Evolutionary conservation across 345 rosid species (phyloP), one percentile per base, ranked within the genome.

Genomic region (Populus euphratica): DNA sequence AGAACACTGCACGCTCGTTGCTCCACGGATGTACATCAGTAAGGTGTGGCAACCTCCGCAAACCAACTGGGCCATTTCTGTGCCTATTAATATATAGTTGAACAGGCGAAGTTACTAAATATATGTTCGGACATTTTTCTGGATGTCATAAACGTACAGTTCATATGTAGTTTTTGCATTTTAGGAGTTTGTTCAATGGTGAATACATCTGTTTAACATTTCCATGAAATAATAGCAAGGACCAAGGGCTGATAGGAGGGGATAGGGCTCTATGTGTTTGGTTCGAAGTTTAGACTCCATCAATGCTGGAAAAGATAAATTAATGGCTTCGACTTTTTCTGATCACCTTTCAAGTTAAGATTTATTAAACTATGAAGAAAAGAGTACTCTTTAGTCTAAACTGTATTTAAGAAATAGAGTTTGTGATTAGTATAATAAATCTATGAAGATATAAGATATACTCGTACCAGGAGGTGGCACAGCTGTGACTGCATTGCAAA

Each of bases 11-110:
- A 96, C 99, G 65, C 99, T 96, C 47, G 98, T 92, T 71, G 99
- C 99, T 77, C 99, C 99, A 4, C 98, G 93, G 75, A 96, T 90
- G 88, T 93, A 93, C 98, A 96, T 93, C 29, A 96, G 85, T 76
- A 96, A 85, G 73, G 99, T 93, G 85, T 96, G 97, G 81, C 99
- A 96, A 63, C 98, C 99, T 85, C 96, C 99, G 64, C 99, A 96
- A 35, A 93, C 96, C 92, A 96, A 76, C 86, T 96, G 98, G 7
- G 98, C 98, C 96, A 91, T 96, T 86, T 93, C 99, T 7, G 98
- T 96, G 73, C 99, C 99, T 96, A 85, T 81, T 73, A 39, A 62
- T 21, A n/a, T 3, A 9, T 59, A 52, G 27, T 71, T 50, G 43
- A 38, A 73, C 61, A 25, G 39, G 36, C 11, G 54, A 47, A 62